Conservation (phyloP, 768 basidiomycete species). For the Russula lepida region DNA sequence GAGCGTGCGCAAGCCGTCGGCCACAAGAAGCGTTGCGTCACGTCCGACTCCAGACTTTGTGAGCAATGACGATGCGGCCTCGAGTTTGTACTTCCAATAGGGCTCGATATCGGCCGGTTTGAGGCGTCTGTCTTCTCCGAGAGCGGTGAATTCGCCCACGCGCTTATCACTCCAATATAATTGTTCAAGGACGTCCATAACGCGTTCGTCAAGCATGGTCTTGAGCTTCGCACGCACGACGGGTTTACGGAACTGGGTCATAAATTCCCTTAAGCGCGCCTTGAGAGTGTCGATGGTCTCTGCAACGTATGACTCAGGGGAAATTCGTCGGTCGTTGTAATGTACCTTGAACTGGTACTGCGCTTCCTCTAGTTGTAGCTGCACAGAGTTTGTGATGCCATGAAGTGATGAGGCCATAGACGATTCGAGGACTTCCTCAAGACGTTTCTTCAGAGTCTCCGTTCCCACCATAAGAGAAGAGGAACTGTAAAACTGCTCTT, state of each 20-base stretch:
- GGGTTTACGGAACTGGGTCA: slow-evolving; percentile 79
- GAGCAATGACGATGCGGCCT: slow-evolving; percentile 84
- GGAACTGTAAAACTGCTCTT: slow-evolving; percentile 51
- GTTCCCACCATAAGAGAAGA: slow-evolving; percentile 83
- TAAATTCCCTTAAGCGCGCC: slow-evolving; percentile 78
- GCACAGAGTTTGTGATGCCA: slow-evolving; percentile 93
- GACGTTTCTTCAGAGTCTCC: slow-evolving; percentile 74
- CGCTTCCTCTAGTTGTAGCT: slow-evolving; percentile 93
- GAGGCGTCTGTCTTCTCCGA: slow-evolving; percentile 63
- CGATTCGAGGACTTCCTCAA: slow-evolving; percentile 97
- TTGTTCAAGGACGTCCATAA: slow-evolving; percentile 95
- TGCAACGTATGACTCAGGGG: slow-evolving; percentile 94
- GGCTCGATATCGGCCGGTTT: slow-evolving; percentile 72
- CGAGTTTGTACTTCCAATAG: slow-evolving; percentile 95
- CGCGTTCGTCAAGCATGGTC: slow-evolving; percentile 87
- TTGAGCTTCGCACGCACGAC: slow-evolving; percentile 85
- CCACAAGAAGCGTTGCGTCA: slow-evolving; percentile 88
- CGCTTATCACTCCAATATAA: slow-evolving; percentile 95
- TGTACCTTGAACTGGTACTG: slow-evolving; percentile 99
- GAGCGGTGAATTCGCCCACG: slow-evolving; percentile 58
- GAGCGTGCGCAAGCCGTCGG: slow-evolving; percentile 81
- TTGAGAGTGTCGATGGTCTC: slow-evolving; percentile 95
- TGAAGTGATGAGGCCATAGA: slow-evolving; percentile 96
- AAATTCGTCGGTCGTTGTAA: slow-evolving; percentile 91
- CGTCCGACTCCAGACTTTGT: slow-evolving; percentile 96